Conservation (phyloP, 176 grass and related monocot species). For the Saccharum officinarum region DNA sequence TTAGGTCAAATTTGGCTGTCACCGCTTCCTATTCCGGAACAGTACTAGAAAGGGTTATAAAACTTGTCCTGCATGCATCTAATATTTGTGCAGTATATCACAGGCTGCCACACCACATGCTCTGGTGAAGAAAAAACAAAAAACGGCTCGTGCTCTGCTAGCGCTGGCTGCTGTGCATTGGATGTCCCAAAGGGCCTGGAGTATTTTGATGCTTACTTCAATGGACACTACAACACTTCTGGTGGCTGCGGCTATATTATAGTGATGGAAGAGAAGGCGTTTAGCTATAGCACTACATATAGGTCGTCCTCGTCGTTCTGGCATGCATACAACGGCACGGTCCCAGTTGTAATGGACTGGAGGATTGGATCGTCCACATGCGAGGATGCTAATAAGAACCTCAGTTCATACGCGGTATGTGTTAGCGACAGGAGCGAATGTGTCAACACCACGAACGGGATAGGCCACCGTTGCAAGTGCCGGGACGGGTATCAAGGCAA, state of each 20-base stretch:
- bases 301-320: not conserved
- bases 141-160: too few species aligned
- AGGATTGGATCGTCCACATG: not conserved
- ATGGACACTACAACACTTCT: not conserved
- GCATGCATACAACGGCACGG: rapidly evolving
- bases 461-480: conserved; percentile 6
- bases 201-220: not conserved
- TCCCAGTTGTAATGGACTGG: conserved; percentile 34
- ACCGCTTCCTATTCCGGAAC: too few species aligned
- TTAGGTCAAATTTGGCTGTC: too few species aligned
- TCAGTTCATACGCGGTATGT: not conserved
- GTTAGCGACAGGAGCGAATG: not conserved
- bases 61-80: not conserved
- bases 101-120: too few species aligned
- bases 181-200: not conserved
- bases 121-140: too few species aligned
- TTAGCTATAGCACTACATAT: conserved; percentile 3
- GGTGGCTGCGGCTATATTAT: not conserved
- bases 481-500: not conserved
- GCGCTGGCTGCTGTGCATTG: not conserved
- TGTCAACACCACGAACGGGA: not conserved
- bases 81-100: not conserved
- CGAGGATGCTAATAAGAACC: not conserved
- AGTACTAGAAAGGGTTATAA: too few species aligned
- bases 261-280: not conserved